phyloP scores from a whole-genome alignment of 2,329 filamentous ascomycete species.

The Nemania abortiva region DNA sequence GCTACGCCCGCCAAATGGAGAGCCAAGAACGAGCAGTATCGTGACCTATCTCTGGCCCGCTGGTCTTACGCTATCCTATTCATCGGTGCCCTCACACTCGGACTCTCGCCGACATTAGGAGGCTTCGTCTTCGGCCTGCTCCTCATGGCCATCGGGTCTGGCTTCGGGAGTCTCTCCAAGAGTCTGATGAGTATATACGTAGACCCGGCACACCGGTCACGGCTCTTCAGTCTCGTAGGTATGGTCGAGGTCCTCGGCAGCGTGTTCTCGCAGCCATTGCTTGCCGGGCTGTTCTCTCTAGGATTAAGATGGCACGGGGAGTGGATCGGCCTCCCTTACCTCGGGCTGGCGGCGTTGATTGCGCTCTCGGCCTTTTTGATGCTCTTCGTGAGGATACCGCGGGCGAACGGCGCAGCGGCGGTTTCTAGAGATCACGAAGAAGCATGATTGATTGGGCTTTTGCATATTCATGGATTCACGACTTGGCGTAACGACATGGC shows the following conservation, averaged over 20 bases:
- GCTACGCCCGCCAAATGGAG: constrained; percentile 39
- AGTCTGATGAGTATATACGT: constrained; percentile 51
- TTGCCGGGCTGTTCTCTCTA: constrained; percentile 50
- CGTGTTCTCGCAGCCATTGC: constrained; percentile 48
- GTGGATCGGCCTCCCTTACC: constrained; percentile 52
- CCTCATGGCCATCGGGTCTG: constrained; percentile 49
- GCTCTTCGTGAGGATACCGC: constrained; percentile 45
- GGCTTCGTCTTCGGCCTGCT: constrained; percentile 48
- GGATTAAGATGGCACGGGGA: constrained; percentile 47
- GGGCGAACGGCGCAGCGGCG: constrained; percentile 5
- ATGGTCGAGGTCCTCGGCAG: constrained; percentile 50
- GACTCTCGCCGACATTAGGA: constrained; percentile 44
- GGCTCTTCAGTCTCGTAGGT: constrained; percentile 50
- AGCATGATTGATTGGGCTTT: constrained; percentile 16
- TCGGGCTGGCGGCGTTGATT: constrained; percentile 43
- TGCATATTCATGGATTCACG: background rate
- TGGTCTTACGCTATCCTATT: constrained; percentile 45
- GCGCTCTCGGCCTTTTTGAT: constrained; percentile 38
- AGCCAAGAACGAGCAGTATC: constrained; percentile 44
- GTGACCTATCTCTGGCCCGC: constrained; percentile 48
- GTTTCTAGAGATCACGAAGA: constrained; percentile 19
- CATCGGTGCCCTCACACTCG: constrained; percentile 45
- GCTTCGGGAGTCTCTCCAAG: constrained; percentile 46
- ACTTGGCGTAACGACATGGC: background rate
- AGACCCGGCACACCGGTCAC: constrained; percentile 48